These are phyloP conservation scores for Sphagnum tenellum DNA, from an alignment of 225 moss, liverwort and hornwort genomes.

Conservation along the genomic window DNA sequence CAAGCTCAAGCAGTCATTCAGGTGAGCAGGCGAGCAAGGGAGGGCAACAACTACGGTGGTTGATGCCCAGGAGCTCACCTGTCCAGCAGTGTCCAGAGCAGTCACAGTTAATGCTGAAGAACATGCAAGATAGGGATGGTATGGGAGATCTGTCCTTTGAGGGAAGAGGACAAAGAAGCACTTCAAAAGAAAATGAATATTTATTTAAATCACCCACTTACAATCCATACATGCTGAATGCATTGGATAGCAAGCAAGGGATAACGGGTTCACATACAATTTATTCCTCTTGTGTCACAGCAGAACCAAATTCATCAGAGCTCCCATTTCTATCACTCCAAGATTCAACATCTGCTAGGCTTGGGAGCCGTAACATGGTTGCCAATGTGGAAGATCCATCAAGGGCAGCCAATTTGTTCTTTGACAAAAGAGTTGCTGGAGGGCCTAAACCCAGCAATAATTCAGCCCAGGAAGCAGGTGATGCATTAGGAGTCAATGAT, in stretches of 20 bases:
- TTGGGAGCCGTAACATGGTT: conserved; percentile 11
- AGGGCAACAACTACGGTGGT: conserved; percentile 27
- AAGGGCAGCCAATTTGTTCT: conserved; percentile 16
- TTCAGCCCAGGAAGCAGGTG: conserved; percentile 1
- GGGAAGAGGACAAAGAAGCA: conserved; percentile 15
- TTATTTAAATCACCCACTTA: conserved; percentile 31
- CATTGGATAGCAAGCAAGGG: conserved; percentile 29
- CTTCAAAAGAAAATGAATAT: conserved; percentile 22
- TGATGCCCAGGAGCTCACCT: conserved; percentile 5
- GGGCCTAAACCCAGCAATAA: conserved; percentile 14
- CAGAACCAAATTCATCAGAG: conserved; percentile 25
- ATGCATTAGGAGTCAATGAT: conserved; percentile 2
- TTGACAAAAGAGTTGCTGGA: conserved; percentile 5
- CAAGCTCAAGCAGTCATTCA: conserved; percentile 14
- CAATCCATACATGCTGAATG: conserved; percentile 39
- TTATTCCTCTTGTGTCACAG: conserved; percentile 1
- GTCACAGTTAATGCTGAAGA: not conserved
- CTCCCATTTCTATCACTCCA: conserved; percentile 17
- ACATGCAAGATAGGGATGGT: conserved; percentile 7
- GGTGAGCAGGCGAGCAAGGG: conserved; percentile 14
- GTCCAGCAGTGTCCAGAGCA: not conserved
- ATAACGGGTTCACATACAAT: conserved; percentile 1
- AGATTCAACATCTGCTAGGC: conserved; percentile 17
- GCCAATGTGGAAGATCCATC: conserved; percentile 25
- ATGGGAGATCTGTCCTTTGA: conserved; percentile 15